Percentiles rank a stretch among this genome's conserved stretches.
These are phyloP conservation scores for Claviceps quebecensis DNA, from an alignment of 2,329 filamentous ascomycete species.

Conservation along the genomic window DNA sequence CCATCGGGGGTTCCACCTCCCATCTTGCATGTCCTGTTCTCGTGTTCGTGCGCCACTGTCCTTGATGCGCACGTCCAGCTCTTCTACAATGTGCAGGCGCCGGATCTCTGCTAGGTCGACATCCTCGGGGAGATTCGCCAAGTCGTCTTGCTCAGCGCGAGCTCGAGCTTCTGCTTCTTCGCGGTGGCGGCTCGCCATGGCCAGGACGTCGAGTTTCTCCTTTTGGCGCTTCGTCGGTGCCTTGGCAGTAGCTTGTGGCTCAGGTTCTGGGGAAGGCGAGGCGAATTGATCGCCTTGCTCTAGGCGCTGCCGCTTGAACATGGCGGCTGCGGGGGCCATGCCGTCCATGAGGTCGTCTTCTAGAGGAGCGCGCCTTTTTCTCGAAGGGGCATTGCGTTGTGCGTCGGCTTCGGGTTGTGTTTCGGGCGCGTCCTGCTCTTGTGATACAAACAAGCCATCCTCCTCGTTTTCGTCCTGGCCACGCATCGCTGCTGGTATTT, in stretches of 20 bases:
- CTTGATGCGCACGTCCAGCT: conserved; percentile 48
- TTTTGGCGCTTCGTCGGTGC: conserved; percentile 28
- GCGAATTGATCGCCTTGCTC: conserved; percentile 38
- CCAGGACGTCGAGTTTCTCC: conserved; percentile 54
- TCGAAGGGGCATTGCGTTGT: conserved; percentile 16
- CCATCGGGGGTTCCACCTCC: conserved; percentile 76
- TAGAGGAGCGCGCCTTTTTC: conserved; percentile 32
- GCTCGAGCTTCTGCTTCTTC: conserved; percentile 54
- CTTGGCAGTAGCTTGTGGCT: conserved; percentile 7
- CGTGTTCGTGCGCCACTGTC: conserved; percentile 15
- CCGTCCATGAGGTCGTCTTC: conserved; percentile 51
- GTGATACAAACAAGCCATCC: conserved; percentile 43
- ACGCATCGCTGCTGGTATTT: conserved; percentile 2
- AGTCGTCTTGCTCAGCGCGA: conserved; percentile 37
- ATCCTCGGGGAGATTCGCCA: conserved; percentile 40
- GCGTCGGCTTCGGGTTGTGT: conserved; percentile 11
- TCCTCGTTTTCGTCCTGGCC: conserved; percentile 16
- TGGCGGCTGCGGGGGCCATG: conserved; percentile 62
- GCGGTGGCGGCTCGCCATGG: conserved; percentile 45
- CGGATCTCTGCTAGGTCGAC: conserved; percentile 62
- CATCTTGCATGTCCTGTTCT: conserved; percentile 38
- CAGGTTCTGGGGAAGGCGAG: conserved; percentile 14
- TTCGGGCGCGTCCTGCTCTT: conserved; percentile 21
- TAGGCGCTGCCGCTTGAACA: conserved; percentile 64
- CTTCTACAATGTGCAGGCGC: conserved; percentile 61